Evolutionary conservation across 139 green algal species (phyloP).

Genomic region (Tetraselmis striata): DNA sequence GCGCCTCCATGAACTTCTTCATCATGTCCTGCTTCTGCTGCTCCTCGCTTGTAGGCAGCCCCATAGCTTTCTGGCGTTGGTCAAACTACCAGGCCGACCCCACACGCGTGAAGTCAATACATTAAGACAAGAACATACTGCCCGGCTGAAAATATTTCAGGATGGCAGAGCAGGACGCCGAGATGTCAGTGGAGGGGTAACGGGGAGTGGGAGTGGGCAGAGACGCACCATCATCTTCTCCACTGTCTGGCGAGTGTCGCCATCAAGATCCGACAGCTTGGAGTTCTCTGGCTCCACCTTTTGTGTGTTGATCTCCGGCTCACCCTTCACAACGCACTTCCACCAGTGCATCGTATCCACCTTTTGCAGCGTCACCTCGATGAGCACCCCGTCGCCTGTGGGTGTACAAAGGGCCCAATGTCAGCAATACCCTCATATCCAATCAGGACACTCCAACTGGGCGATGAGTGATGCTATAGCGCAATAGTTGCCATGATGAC

Average conservation of each 20-base stretch:
- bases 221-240: constrained; percentile 81
- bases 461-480: too few species aligned
- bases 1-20: constrained; percentile 91
- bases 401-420: too few species aligned
- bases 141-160: not conserved
- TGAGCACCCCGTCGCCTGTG: constrained; percentile 27
- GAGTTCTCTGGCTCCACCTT: constrained; percentile 92
- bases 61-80: constrained; percentile 92
- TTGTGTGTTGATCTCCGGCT: constrained; percentile 83
- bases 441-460: too few species aligned
- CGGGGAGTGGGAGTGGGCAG: not conserved
- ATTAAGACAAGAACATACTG: not conserved
- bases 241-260: constrained; percentile 84
- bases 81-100: constrained; percentile 76
- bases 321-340: constrained; percentile 65
- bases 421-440: too few species aligned
- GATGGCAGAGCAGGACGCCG: too few species aligned
- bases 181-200: not conserved
- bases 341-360: constrained; percentile 90
- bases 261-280: constrained; percentile 91
- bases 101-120: not conserved
- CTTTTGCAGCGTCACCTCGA: constrained; percentile 86
- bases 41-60: constrained; percentile 90
- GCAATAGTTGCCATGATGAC: too few species aligned
- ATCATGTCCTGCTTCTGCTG: constrained; percentile 85